Percentiles rank a stretch among this genome's conserved stretches.
phyloP scores from a whole-genome alignment of 1,284 basidiomycete genomes.

The Marasmius fiardii region DNA sequence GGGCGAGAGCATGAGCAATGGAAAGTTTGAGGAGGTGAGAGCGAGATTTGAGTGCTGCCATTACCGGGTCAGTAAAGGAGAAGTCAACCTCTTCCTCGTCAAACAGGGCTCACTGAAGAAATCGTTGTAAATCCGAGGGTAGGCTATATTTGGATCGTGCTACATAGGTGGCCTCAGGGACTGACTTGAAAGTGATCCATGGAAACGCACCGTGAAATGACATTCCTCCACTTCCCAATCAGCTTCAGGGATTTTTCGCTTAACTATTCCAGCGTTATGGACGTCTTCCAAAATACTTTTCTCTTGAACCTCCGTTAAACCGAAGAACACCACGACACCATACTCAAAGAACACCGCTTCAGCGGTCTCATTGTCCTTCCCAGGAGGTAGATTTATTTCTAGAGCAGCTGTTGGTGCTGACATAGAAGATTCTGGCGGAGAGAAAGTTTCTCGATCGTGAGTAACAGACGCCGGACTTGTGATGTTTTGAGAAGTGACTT shows the following conservation, averaged over 20 bases:
- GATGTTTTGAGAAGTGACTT: background rate
- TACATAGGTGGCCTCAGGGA: constrained; percentile 25
- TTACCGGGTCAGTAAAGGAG: background rate
- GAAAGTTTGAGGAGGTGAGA: constrained; percentile 89
- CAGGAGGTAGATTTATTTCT: constrained; percentile 11
- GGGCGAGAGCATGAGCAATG: constrained; percentile 90
- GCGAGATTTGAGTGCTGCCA: constrained; percentile 79
- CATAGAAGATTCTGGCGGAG: constrained; percentile 8
- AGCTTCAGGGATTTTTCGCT: constrained; percentile 54
- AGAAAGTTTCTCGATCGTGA: constrained; percentile 1
- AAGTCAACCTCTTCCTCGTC: constrained; percentile 22
- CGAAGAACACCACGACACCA: constrained; percentile 88
- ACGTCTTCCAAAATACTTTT: constrained; percentile 80
- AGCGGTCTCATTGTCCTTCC: constrained; percentile 52
- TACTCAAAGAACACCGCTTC: constrained; percentile 88
- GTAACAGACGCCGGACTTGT: background rate
- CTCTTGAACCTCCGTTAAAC: constrained; percentile 75
- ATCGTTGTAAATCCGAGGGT: constrained; percentile 87
- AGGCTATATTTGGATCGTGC: constrained; percentile 85
- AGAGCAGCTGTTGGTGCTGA: background rate
- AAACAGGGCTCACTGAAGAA: constrained; percentile 65
- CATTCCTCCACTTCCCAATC: constrained; percentile 91
- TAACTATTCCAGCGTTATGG: constrained; percentile 66
- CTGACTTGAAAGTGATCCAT: background rate
- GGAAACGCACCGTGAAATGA: constrained; percentile 68